Base-by-base conservation (phyloP, 768 basidiomycete genomes). In the Megacollybia marginata region DNA sequence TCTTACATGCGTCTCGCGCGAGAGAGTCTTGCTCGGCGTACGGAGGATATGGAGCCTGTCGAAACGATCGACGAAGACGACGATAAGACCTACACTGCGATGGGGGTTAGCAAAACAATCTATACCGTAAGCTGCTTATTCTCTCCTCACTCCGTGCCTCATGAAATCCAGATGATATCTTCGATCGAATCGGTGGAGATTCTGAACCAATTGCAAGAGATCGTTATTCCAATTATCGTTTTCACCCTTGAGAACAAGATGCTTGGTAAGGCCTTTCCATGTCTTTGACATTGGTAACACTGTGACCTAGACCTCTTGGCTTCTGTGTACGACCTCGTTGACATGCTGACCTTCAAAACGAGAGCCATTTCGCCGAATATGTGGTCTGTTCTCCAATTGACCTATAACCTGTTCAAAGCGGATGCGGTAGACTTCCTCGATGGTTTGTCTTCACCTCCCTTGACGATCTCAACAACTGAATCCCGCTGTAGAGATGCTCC, bases 311-410 rank as follows among this genome's bases (percentile, higher is more conserved):
- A 95, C 59, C 69, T 94, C 40, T 85, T 89, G 59, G 91, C 92
- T 65, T 87, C 89, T 61, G 80, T 88, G 72, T 92, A 85, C 62
- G 89, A 92, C 55, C 68, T 94, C 47, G 79, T 91, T 46, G 92
- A 94, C 58, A 85, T 74, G 54, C 68, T 94, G 50, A 90, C 90
- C 0, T 94, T 89, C 75, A 88, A 83, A 64, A 74, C 85, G 50
- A 79, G 81, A 53, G 63, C 74, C 48, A 83, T 95, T 58, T 80
- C 87, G 35, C 82, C 87, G 0, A 78, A 73, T 56, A 85, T 94
- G 85, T 94, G 92, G 92, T 83, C 80, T 9, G 74, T 94, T 33
- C 89, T 90, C 54, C 89, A 92, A 66, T 65, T 82, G 54, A 92
- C 87, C 0, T 92, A 91, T 66, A 74, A 75, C 45, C 68, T 88